These are phyloP conservation scores for Tagetes patula DNA, from an alignment of 129 eudicot genomes.

Conservation along the genomic window DNA sequence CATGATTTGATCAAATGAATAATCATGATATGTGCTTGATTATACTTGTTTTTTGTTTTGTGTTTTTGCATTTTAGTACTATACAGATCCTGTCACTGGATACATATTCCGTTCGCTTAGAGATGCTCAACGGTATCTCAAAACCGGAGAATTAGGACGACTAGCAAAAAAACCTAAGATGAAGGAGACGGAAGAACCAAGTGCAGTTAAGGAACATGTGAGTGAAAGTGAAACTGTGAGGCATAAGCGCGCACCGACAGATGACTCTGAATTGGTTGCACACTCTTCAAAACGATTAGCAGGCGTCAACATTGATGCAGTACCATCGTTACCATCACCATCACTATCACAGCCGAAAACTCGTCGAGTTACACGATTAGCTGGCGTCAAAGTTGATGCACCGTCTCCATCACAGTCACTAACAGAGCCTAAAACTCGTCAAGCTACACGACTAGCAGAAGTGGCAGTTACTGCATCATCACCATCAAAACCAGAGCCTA, in stretches of 20 bases:
- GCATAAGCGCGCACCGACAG: slow-evolving; percentile 30
- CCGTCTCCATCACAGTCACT: background rate
- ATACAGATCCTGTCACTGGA: slow-evolving; percentile 80
- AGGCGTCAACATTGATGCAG: slow-evolving; percentile 9
- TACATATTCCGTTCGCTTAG: slow-evolving; percentile 63
- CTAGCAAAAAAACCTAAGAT: slow-evolving; percentile 46
- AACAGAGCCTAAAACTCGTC: slow-evolving; percentile 6
- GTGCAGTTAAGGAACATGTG: slow-evolving; percentile 13
- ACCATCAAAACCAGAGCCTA: slow-evolving; percentile 1
- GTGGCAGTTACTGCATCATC: background rate
- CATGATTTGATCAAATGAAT: background rate
- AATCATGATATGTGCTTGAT: background rate
- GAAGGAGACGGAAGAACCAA: slow-evolving; percentile 23
- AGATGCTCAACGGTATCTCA: slow-evolving; percentile 66
- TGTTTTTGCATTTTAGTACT: slow-evolving; percentile 47
- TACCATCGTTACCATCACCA: background rate
- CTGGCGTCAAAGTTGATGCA: slow-evolving; percentile 7
- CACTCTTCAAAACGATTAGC: slow-evolving; percentile 60
- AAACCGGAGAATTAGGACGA: slow-evolving; percentile 53
- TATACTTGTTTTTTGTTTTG: slow-evolving; percentile 13
- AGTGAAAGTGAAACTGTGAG: slow-evolving; percentile 33
- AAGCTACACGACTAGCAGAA: slow-evolving; percentile 19
- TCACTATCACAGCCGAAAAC: slow-evolving; percentile 14
- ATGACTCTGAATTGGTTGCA: slow-evolving; percentile 32
- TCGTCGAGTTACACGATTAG: slow-evolving; percentile 3